Base-by-base conservation (phyloP, 192 early-diverging fungal genomes). In the Linnemannia exigua region DNA sequence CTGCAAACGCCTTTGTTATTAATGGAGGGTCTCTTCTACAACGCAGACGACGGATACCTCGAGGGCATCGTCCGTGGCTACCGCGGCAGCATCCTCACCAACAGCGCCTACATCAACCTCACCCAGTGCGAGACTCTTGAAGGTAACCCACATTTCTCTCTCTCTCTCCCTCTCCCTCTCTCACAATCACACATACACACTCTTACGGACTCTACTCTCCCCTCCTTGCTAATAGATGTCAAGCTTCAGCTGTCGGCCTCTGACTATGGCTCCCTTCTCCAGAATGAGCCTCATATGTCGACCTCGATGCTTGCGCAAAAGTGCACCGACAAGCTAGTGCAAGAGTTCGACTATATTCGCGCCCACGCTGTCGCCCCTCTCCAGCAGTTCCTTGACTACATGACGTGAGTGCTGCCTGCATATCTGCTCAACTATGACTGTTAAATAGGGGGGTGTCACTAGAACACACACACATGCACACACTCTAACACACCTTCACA, bases 111-210 rank as follows among this genome's bases (percentile, higher is more conserved):
- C 91, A 88, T 95, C 67, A 99, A 99, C 93, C 89, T 99, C 75
- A 95, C 97, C 22, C 99, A 99, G 84, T 99, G 99, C 92, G 98
- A 99, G 88, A 98, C 96, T 22, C 92, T 99, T 63, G 99, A 99
- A 82, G 95, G 95, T 96, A 79, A 76, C 5, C 9, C 28, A 28
- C 6, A 25, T 31, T 31, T 73, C 41, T 79, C 28, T 70, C n/a
- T n/a, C n/a, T n/a, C n/a, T n/a, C n/a, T n/a, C n/a, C n/a, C n/a
- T n/a, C n/a, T n/a, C n/a, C n/a, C n/a, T n/a, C n/a, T n/a, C 4
- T 15, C 25, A 12, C 22, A 41, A 4, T 0, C 1, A 14, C 19
- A 41, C 69, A 44, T 41, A n/a, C 14, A 33, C 58, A 67, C 25
- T 28, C 22, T 0, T 35, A 38, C 67, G 38, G 38, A 25, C 48